A percentile compares a stretch with the other conserved stretches of the same genome.
phyloP scores from a whole-genome alignment of 768 basidiomycete genomes.

The Rhizopogon vinicolor region DNA sequence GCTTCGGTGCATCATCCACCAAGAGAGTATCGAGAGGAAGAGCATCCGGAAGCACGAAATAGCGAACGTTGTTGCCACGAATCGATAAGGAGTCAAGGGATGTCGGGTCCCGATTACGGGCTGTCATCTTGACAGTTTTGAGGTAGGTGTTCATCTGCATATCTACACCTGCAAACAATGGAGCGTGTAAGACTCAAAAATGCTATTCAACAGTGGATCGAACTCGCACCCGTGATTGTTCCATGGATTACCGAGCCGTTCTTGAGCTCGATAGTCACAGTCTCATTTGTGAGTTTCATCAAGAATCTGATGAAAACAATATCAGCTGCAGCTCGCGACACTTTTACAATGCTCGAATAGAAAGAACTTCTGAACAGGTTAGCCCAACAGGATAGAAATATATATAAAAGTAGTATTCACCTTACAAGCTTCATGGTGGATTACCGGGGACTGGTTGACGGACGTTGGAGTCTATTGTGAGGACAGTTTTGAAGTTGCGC shows the following conservation, averaged over 20 bases:
- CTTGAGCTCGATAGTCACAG: constrained; percentile 96
- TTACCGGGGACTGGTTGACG: constrained; percentile 4
- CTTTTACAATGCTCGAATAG: constrained; percentile 4
- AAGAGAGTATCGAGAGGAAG: constrained; percentile 93
- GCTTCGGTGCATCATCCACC: constrained; percentile 96
- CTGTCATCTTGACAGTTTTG: constrained; percentile 97
- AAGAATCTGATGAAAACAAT: constrained; percentile 61
- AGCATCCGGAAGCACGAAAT: constrained; percentile 96
- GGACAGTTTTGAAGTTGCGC: too few relatives aligned
- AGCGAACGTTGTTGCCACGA: constrained; percentile 94
- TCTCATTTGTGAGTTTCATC: constrained; percentile 99
- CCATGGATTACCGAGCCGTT: constrained; percentile 96
- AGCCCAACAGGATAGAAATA: not conserved
- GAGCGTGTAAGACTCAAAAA: constrained; percentile 3
- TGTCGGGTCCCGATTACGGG: constrained; percentile 82
- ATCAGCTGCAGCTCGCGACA: constrained; percentile 8
- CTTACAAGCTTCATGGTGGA: constrained; percentile 79
- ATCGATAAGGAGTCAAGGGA: constrained; percentile 90
- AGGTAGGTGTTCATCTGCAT: constrained; percentile 99
- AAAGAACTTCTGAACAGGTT: not conserved
- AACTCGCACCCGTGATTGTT: constrained; percentile 80
- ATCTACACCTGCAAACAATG: constrained; percentile 72
- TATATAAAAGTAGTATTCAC: constrained; percentile 32
- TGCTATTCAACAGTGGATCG: not conserved
- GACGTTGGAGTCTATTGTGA: not conserved